phyloP scores from a whole-genome alignment of 2,329 filamentous ascomycete species.

The Epichloe scottii region DNA sequence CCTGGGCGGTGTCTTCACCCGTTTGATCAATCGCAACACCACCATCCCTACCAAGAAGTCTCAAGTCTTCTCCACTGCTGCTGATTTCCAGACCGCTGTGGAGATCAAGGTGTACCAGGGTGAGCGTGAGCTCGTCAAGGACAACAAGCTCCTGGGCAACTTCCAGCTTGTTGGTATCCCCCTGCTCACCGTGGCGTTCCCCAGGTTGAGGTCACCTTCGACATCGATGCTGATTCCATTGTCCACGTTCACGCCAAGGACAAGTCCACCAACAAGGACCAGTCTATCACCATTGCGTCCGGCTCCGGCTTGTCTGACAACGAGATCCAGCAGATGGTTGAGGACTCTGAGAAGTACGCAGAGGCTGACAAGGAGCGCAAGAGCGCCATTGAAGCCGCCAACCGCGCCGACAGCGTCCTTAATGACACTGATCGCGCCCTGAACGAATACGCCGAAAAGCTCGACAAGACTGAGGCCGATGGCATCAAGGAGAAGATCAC shows the following conservation, averaged over 20 bases:
- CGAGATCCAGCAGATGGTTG: slow-evolving; percentile 95
- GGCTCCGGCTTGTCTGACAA: slow-evolving; percentile 90
- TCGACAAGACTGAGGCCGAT: slow-evolving; percentile 93
- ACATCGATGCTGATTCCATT: slow-evolving; percentile 96
- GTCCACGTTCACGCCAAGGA: slow-evolving; percentile 97
- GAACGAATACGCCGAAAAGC: slow-evolving; percentile 89
- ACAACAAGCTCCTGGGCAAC: slow-evolving; percentile 98
- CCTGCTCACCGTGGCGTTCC: slow-evolving; percentile 93
- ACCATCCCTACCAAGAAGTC: slow-evolving; percentile 99
- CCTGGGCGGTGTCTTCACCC: slow-evolving; percentile 93
- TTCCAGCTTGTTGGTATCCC: slow-evolving; percentile 98
- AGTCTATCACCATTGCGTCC: slow-evolving; percentile 97
- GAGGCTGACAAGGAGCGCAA: slow-evolving; percentile 96
- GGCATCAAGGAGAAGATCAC: slow-evolving; percentile 89
- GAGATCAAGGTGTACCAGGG: slow-evolving; percentile 99
- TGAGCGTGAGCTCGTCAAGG: slow-evolving; percentile 95
- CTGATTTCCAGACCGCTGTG: slow-evolving; percentile 96
- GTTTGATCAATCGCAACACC: slow-evolving; percentile 97
- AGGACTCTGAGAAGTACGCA: slow-evolving; percentile 94
- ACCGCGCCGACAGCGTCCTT: slow-evolving; percentile 89
- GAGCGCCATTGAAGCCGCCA: slow-evolving; percentile 86
- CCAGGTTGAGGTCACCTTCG: slow-evolving; percentile 95
- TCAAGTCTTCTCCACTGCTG: slow-evolving; percentile 92
- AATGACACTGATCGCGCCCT: slow-evolving; percentile 98
- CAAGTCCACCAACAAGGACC: slow-evolving; percentile 98